A percentile compares a stretch with the other conserved stretches of the same genome.
Evolutionary conservation across 106 monocot genomes (phyloP).

Genomic region (Hemerocallis citrina): DNA sequence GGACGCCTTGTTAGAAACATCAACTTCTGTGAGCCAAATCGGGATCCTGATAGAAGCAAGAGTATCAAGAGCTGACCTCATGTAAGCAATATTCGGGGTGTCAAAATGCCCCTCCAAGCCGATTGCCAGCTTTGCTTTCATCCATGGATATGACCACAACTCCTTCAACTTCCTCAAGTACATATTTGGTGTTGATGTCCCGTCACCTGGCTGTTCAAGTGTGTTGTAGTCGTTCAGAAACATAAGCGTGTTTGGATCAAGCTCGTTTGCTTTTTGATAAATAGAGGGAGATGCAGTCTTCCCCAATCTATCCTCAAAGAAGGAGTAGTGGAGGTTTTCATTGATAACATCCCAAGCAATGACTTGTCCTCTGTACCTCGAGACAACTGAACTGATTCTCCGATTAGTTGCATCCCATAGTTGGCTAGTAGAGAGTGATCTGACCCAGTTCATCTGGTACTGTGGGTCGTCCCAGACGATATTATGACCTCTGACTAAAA

Average conservation of each 20-base stretch:
- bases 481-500: constrained; percentile 60
- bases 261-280: constrained; percentile 18
- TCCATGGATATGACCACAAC: constrained; percentile 14
- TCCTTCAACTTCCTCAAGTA: constrained; percentile 44
- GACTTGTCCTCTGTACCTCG: constrained; percentile 39
- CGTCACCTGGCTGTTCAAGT: constrained; percentile 37
- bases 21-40: constrained; percentile 81
- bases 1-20: constrained; percentile 14
- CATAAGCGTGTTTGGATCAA: constrained; percentile 30
- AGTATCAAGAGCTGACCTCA: constrained; percentile 53
- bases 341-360: constrained; percentile 80
- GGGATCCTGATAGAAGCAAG: constrained; percentile 31
- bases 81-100: constrained; percentile 43
- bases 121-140: constrained; percentile 22
- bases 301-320: constrained; percentile 42
- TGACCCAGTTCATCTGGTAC: constrained; percentile 35
- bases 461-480: constrained; percentile 64
- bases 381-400: constrained; percentile 40
- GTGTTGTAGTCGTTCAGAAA: constrained; percentile 84
- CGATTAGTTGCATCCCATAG: constrained; percentile 25
- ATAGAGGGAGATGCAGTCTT: constrained; percentile 13
- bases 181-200: constrained; percentile 10
- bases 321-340: constrained; percentile 62
- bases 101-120: constrained; percentile 65
- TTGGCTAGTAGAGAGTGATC: constrained; percentile 13